Evolutionary conservation across 352 stramenopile genomes (phyloP).

Genomic region (Phytophthora sansomeana): DNA sequence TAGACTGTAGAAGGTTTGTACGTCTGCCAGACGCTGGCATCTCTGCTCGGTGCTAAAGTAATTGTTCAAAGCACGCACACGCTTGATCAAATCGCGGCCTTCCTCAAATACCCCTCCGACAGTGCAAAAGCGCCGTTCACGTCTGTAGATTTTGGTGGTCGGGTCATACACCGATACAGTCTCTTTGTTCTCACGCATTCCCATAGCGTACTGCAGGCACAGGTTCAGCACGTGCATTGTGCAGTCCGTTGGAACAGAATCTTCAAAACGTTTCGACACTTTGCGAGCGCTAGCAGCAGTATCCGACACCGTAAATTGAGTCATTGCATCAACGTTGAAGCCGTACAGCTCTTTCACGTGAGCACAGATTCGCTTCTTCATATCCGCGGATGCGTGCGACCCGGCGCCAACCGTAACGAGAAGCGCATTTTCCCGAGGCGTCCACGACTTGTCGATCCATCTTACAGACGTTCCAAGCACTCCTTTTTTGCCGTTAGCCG

Average conservation of each 20-base stretch:
- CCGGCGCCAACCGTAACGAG: not conserved
- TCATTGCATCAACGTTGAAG: constrained; percentile 1
- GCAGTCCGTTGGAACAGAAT: not conserved
- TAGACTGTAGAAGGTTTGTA: constrained; percentile 5
- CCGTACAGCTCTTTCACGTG: not conserved
- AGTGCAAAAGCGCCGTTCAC: not conserved
- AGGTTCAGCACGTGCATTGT: constrained; percentile 16
- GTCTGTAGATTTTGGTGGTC: not conserved
- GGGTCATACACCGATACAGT: not conserved
- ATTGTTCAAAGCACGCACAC: not conserved
- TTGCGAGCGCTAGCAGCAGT: constrained; percentile 9
- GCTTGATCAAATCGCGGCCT: not conserved
- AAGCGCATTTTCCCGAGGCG: not conserved
- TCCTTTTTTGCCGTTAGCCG: not conserved
- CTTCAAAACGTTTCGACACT: constrained; percentile 8
- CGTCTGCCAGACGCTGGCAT: not conserved
- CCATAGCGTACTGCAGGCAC: constrained; percentile 9
- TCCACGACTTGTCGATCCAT: constrained; percentile 8
- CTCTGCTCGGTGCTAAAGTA: constrained; percentile 8
- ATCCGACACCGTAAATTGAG: constrained; percentile 11
- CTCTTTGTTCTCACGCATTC: constrained; percentile 4
- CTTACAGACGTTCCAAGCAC: constrained; percentile 2
- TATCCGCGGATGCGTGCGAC: not conserved
- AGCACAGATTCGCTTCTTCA: not conserved
- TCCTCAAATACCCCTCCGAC: constrained; percentile 1